Percentiles rank a stretch among this genome's conserved stretches.
Conservation (phyloP, 2,329 filamentous ascomycete species). For the Raffaelea arxii region DNA sequence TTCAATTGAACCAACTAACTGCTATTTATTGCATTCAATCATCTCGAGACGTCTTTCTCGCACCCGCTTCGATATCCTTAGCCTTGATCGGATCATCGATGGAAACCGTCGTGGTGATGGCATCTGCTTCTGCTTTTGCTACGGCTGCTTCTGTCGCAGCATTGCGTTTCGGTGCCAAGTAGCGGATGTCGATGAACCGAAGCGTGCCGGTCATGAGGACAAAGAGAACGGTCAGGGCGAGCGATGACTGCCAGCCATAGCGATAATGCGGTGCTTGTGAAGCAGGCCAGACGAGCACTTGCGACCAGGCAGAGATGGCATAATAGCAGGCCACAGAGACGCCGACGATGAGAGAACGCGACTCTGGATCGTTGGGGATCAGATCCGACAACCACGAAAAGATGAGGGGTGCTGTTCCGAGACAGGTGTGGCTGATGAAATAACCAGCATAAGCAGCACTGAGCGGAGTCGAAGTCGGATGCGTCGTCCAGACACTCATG, state of each 20-base stretch:
- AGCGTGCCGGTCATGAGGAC: slow-evolving; percentile 1
- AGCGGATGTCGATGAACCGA: slow-evolving; percentile 1
- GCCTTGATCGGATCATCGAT: too few species aligned
- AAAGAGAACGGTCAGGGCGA: not conserved
- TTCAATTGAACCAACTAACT: too few species aligned
- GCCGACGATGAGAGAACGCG: slow-evolving; percentile 3
- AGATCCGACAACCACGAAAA: slow-evolving; percentile 42
- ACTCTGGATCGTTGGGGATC: slow-evolving; percentile 3
- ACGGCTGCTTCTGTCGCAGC: not conserved
- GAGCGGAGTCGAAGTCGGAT: slow-evolving; percentile 30
- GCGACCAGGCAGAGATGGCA: slow-evolving; percentile 5
- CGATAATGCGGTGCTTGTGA: slow-evolving; percentile 1
- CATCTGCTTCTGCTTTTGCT: not conserved
- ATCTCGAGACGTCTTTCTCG: too few species aligned
- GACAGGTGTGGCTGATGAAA: slow-evolving; percentile 36
- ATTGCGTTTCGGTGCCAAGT: not conserved
- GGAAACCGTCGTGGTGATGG: not conserved
- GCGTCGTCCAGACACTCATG: slow-evolving; percentile 43
- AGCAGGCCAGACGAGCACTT: slow-evolving; percentile 5
- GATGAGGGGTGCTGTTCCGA: slow-evolving; percentile 42
- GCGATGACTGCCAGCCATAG: slow-evolving; percentile 2
- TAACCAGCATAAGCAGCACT: slow-evolving; percentile 40
- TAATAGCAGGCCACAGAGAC: slow-evolving; percentile 2
- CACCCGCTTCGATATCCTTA: too few species aligned
- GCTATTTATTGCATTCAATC: too few species aligned